Percentiles rank a stretch among this genome's conserved stretches.
Evolutionary conservation across 495 filamentous ascomycete species (phyloP).

Genomic region (Aspergillus kassunensis): DNA sequence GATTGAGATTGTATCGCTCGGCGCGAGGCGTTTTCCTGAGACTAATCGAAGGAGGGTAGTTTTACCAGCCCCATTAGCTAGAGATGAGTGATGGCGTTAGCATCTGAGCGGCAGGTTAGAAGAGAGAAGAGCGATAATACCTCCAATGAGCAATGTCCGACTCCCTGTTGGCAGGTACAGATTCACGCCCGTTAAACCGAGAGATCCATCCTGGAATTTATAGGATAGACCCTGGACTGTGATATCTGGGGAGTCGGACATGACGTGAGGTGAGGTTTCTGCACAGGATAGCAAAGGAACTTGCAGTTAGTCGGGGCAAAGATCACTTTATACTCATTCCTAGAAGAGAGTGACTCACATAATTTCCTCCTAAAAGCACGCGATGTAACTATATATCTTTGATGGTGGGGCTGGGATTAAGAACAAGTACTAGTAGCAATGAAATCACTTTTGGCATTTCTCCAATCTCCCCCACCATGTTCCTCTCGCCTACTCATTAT

Average conservation of each 20-base stretch:
- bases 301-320: background rate
- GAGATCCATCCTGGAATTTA: slow-evolving; percentile 76
- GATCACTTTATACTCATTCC: background rate
- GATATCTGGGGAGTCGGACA: slow-evolving; percentile 52
- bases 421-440: background rate
- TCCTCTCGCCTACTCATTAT: background rate
- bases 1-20: slow-evolving; percentile 64
- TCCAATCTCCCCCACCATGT: background rate
- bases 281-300: background rate
- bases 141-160: slow-evolving; percentile 89
- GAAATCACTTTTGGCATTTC: slow-evolving; percentile 5
- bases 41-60: slow-evolving; percentile 89
- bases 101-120: background rate
- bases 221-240: slow-evolving; percentile 74
- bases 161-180: slow-evolving; percentile 76
- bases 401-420: background rate
- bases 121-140: slow-evolving; percentile 32
- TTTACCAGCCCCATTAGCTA: slow-evolving; percentile 95
- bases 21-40: slow-evolving; percentile 90
- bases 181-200: slow-evolving; percentile 64
- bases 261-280: background rate
- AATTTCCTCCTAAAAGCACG: slow-evolving; percentile 1
- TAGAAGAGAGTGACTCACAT: slow-evolving; percentile 7
- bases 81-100: background rate
- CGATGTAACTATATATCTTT: slow-evolving; percentile 3